phyloP scores from a whole-genome alignment of 305 asterid genomes.

The Fraxinus ornus region DNA sequence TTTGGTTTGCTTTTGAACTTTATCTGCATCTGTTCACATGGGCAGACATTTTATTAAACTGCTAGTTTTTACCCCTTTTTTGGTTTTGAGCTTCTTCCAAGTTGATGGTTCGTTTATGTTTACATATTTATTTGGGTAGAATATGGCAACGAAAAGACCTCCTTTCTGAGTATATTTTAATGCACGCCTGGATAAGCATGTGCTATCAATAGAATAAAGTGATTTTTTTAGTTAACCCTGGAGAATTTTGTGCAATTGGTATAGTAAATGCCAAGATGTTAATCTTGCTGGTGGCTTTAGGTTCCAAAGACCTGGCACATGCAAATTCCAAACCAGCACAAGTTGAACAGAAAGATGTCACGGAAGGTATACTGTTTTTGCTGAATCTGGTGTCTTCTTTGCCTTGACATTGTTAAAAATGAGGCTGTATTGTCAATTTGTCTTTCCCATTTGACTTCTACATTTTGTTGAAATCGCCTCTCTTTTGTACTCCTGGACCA shows the following conservation, averaged over 20 bases:
- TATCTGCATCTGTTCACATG: not conserved
- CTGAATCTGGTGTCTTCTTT: not conserved
- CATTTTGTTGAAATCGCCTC: not conserved
- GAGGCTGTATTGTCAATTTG: not conserved
- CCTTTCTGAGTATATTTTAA: not conserved
- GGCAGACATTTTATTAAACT: not conserved
- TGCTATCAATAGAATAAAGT: not conserved
- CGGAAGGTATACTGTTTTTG: constrained; percentile 37
- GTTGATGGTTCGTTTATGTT: not conserved
- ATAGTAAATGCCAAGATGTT: constrained; percentile 11
- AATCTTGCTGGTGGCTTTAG: constrained; percentile 26
- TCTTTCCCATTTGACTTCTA: not conserved
- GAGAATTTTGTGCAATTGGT: not conserved
- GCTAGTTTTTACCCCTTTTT: not conserved
- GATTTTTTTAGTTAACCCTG: not conserved
- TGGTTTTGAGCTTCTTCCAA: not conserved
- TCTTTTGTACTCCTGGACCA: not conserved
- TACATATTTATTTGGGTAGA: not conserved
- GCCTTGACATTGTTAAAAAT: not conserved
- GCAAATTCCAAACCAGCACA: constrained; percentile 27
- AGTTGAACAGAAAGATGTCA: constrained; percentile 34
- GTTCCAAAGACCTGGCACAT: constrained; percentile 26
- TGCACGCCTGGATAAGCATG: not conserved
- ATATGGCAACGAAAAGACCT: not conserved
- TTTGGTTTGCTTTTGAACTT: not conserved